phyloP scores from a whole-genome alignment of 1,284 basidiomycete genomes.

The Singerocomus rubriflavus region DNA sequence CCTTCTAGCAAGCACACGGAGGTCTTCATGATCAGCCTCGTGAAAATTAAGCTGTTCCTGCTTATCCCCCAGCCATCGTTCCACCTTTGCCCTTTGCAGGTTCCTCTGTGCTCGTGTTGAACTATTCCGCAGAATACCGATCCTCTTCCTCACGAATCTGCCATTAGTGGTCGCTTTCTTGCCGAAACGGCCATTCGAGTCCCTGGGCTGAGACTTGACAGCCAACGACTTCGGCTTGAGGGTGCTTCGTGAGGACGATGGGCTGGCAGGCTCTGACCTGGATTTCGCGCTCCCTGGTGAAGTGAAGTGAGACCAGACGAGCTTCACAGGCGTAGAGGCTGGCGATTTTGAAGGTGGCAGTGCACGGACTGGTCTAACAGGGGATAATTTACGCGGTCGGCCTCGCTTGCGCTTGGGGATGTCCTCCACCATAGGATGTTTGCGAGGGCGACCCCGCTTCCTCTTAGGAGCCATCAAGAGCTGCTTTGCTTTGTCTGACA shows the following conservation, averaged over 20 bases:
- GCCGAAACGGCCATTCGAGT: slow-evolving; percentile 48
- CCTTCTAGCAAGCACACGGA: slow-evolving; percentile 11
- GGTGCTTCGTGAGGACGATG: slow-evolving; percentile 27
- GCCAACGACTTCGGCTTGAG: slow-evolving; percentile 45
- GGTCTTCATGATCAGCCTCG: slow-evolving; percentile 18
- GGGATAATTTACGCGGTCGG: slow-evolving; percentile 34
- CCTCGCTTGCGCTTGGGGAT: slow-evolving; percentile 37
- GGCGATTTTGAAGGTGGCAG: slow-evolving; percentile 13
- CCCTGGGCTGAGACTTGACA: slow-evolving; percentile 48
- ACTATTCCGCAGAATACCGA: slow-evolving; percentile 25
- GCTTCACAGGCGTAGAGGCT: slow-evolving; percentile 14
- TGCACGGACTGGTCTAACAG: slow-evolving; percentile 9
- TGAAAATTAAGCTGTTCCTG: slow-evolving; percentile 20
- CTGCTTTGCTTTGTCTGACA: slow-evolving; percentile 38
- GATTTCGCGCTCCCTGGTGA: slow-evolving; percentile 25
- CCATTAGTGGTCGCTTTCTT: slow-evolving; percentile 54
- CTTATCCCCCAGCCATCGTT: slow-evolving; percentile 34
- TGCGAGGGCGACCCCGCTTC: slow-evolving; percentile 38
- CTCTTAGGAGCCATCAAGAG: slow-evolving; percentile 33
- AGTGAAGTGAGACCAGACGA: slow-evolving; percentile 11
- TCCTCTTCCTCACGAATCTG: slow-evolving; percentile 40
- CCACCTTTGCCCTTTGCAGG: slow-evolving; percentile 39
- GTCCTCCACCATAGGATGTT: slow-evolving; percentile 32
- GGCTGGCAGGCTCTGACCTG: slow-evolving; percentile 24
- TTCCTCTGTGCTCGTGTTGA: slow-evolving; percentile 41